Percentiles rank a stretch among this genome's conserved stretches.
phyloP scores from a whole-genome alignment of 257 asterid species.

The Mitragyna speciosa region DNA sequence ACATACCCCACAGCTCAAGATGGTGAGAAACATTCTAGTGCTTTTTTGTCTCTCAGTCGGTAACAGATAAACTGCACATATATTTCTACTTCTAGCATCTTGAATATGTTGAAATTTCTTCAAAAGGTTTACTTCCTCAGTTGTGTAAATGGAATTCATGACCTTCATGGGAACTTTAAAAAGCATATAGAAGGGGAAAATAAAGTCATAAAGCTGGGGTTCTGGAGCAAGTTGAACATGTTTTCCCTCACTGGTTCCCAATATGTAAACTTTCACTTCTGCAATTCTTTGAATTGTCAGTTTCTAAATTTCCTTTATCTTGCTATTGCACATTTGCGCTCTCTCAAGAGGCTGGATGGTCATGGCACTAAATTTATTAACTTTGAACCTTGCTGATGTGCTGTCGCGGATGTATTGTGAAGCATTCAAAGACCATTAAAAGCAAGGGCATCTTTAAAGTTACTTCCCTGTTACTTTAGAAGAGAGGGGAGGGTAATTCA shows the following conservation, averaged over 20 bases:
- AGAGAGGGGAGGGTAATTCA: background rate
- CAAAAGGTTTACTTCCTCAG: background rate
- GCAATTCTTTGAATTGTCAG: too few relatives aligned
- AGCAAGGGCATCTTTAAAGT: background rate
- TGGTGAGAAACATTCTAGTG: constrained; percentile 48
- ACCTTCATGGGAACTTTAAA: too few relatives aligned
- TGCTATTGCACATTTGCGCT: too few relatives aligned
- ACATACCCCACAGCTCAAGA: constrained; percentile 72
- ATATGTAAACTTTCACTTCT: background rate
- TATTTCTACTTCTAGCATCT: background rate
- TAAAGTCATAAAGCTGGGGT: background rate
- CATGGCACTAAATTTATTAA: too few relatives aligned
- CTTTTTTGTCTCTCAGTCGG: constrained; percentile 15
- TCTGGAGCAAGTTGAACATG: background rate
- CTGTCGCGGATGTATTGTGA: too few relatives aligned
- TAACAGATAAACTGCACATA: background rate
- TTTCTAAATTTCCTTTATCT: too few relatives aligned
- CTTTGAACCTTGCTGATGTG: too few relatives aligned
- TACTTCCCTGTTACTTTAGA: background rate
- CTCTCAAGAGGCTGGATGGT: too few relatives aligned
- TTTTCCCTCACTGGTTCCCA: background rate
- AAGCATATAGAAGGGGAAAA: too few relatives aligned
- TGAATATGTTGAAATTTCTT: background rate
- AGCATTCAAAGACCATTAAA: too few relatives aligned
- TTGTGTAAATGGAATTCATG: background rate